phyloP scores from a whole-genome alignment of 2,329 filamentous ascomycete genomes.

The Pseudogymnoascus sp. region DNA sequence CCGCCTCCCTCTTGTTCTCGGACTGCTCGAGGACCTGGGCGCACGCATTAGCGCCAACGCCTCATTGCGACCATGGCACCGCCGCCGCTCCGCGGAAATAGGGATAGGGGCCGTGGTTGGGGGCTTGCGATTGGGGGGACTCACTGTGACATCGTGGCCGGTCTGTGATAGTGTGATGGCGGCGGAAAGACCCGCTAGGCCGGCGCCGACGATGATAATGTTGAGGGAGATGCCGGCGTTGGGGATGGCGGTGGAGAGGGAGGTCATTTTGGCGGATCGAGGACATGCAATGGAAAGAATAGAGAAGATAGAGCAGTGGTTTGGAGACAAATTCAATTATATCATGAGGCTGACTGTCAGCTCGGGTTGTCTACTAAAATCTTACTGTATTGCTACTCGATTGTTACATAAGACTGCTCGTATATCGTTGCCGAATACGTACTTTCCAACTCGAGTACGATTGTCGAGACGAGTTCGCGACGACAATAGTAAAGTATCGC shows the following conservation, averaged over 20 bases:
- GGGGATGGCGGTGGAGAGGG: not conserved
- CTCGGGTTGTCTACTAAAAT: conserved; percentile 6
- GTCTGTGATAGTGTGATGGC: conserved; percentile 9
- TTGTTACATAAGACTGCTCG: not conserved
- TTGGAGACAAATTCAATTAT: too few relatives aligned
- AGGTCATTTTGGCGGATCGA: not conserved
- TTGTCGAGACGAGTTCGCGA: not conserved
- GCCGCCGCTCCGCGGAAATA: not conserved
- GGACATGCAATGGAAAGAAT: too few relatives aligned
- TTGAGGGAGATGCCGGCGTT: not conserved
- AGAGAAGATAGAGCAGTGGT: too few relatives aligned
- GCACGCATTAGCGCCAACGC: not conserved
- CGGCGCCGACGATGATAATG: conserved; percentile 29
- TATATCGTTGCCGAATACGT: not conserved
- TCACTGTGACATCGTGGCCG: conserved; percentile 30
- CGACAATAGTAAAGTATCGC: not conserved
- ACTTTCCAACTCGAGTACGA: not conserved
- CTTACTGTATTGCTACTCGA: not conserved
- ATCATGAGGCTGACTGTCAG: not conserved
- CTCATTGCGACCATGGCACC: not conserved
- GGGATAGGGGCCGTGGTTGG: not conserved
- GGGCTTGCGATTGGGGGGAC: not conserved
- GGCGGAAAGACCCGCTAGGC: conserved; percentile 36
- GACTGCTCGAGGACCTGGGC: not conserved
- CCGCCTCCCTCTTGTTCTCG: not conserved